Evolutionary conservation across 345 rosid species (phyloP).

Genomic region (Ceriops zippeliana): DNA sequence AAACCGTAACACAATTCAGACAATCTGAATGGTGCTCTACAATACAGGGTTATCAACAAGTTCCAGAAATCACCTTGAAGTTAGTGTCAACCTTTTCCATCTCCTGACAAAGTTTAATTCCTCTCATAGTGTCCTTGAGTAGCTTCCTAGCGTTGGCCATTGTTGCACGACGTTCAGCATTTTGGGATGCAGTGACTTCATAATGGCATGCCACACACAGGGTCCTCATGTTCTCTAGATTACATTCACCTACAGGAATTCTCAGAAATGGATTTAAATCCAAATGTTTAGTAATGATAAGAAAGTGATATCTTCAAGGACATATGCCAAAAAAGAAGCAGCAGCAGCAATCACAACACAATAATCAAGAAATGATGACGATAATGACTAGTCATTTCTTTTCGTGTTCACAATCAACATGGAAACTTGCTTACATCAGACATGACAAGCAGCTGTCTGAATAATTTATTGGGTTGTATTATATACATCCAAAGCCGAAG

Average conservation of each 20-base stretch:
- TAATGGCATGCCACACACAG: conserved; percentile 88
- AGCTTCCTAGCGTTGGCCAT: conserved; percentile 60
- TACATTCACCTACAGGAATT: conserved; percentile 67
- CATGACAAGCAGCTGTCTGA: no score
- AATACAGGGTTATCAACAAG: not conserved
- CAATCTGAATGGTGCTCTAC: no score
- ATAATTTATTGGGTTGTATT: no score
- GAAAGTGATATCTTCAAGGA: not conserved
- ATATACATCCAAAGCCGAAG: no score
- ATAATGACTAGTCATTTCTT: no score
- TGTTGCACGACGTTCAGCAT: conserved; percentile 50
- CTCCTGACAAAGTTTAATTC: conserved; percentile 32
- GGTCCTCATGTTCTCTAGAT: conserved; percentile 89
- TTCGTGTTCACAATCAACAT: no score
- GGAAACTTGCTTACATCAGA: no score
- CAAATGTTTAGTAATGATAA: no score
- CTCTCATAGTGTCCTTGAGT: conserved; percentile 47
- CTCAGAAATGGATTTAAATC: not conserved
- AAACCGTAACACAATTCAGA: no score
- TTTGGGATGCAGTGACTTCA: conserved; percentile 69
- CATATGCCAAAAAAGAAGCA: not conserved
- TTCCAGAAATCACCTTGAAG: conserved; percentile 29
- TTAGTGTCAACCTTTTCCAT: conserved; percentile 21
- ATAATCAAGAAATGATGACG: not conserved
- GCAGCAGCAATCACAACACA: not conserved